Base-by-base conservation (phyloP, 75 land plant species). In the Adiantum capillusveneris region DNA sequence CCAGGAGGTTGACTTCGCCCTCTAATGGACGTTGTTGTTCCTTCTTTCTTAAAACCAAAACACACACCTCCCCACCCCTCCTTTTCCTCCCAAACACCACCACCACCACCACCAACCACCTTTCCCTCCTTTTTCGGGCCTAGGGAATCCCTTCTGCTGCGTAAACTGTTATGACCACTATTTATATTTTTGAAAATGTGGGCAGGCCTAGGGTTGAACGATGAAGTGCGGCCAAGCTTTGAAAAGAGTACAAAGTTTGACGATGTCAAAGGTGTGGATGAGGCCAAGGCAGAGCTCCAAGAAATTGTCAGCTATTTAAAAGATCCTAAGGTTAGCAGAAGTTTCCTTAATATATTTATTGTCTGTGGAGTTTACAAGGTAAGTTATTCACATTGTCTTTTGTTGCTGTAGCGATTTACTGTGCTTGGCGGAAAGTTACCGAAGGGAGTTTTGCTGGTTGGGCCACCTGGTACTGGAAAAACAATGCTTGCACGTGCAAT, bases 211-310 rank as follows among this genome's bases (percentile, higher is more conserved):
- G 98, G 90, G 59, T 63, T 93, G 50, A 76, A 86, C 77, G 98
- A 93, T 65, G 98, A 93, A 36, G 90, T 89, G 50, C 96, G 89
- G 63, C 96, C 98, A 45, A 93, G 77, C 71, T 70, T 89, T 77
- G 98, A 93, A 48, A 81, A 96, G 6, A 82, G 62, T 50, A 93
- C 98, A 44, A 93, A 93, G 60, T 93, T 93, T 53, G 89, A 72
- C 74, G 98, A 93, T 77, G 98, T 93, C 6, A 93, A 93, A 62
- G 98, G 98, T 56, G 98, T 93, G 30, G 98, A 93, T 77, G 98
- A 93, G 73, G 98, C 98, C 31, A 93, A 93, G 65, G 81, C 84
- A 44, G 97, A 92, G 59, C 67, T 92, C 2, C 94, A 92, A 72
- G 97, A 92, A 61, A 92, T 92, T 69, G 97, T 92, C 53, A 86